Conservation (phyloP, 371 early-diverging fungal species). For the Mortierella sp. region DNA sequence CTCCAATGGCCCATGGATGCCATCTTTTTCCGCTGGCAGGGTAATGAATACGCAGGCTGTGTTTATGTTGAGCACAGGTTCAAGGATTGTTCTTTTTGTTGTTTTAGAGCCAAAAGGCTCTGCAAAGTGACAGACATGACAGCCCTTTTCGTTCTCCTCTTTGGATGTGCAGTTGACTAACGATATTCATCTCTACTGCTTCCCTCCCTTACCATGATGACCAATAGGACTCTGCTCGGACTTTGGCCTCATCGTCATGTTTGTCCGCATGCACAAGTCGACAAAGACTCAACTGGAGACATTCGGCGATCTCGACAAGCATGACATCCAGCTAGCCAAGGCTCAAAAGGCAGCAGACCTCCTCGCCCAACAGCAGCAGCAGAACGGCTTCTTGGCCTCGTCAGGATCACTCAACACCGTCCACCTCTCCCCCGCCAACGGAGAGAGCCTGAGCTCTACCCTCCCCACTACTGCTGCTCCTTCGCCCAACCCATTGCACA, state of each 20-base stretch:
- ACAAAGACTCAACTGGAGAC: conserved; percentile 37
- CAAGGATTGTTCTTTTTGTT: not conserved
- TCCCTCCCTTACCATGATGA: not conserved
- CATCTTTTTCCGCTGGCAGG: conserved; percentile 66
- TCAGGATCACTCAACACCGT: conserved; percentile 19
- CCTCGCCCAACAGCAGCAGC: conserved; percentile 19
- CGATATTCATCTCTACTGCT: not conserved
- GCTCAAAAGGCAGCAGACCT: conserved; percentile 27
- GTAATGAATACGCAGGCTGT: conserved; percentile 20
- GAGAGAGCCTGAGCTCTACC: not conserved
- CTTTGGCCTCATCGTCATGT: conserved; percentile 57
- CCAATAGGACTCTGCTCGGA: conserved; percentile 62
- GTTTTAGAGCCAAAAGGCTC: not conserved
- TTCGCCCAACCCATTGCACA: conserved; percentile 21
- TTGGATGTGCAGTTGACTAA: conserved; percentile 1
- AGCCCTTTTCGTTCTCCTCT: not conserved
- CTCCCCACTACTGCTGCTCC: not conserved
- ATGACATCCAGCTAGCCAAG: conserved; percentile 33
- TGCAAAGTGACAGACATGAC: not conserved
- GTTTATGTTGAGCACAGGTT: not conserved
- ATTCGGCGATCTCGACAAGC: conserved; percentile 22
- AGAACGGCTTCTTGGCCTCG: conserved; percentile 1
- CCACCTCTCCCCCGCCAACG: conserved; percentile 1
- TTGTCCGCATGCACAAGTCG: conserved; percentile 58
- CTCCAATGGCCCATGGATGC: conserved; percentile 65